A percentile compares a stretch with the other conserved stretches of the same genome.
Conservation (phyloP, 1,284 basidiomycete species). For the Ustilago vetiveriae region DNA sequence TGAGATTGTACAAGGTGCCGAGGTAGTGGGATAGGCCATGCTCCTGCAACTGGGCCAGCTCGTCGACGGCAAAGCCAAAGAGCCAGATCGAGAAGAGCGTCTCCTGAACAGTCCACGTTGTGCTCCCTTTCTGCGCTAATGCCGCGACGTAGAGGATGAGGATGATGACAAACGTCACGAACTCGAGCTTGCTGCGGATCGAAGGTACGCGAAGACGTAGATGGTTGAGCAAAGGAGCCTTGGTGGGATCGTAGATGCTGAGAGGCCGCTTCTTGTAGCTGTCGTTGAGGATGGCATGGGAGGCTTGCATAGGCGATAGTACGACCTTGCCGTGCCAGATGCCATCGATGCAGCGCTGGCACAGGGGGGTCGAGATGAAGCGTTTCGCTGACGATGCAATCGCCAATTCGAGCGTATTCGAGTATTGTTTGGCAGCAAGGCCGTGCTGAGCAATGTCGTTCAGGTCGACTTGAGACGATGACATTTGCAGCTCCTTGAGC, state of each 20-base stretch:
- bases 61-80: constrained; percentile 83
- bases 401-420: constrained; percentile 60
- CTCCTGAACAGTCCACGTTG: constrained; percentile 50
- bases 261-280: constrained; percentile 91
- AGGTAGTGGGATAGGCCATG: constrained; percentile 81
- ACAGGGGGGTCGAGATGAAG: constrained; percentile 59
- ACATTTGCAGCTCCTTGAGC: constrained; percentile 32
- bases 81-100: constrained; percentile 57
- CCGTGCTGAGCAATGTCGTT: constrained; percentile 23
- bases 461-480: constrained; percentile 31
- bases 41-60: constrained; percentile 91
- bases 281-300: constrained; percentile 69
- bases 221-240: constrained; percentile 89
- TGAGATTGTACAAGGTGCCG: constrained; percentile 63
- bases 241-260: constrained; percentile 92
- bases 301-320: constrained; percentile 42
- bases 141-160: constrained; percentile 63
- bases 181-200: constrained; percentile 87
- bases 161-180: constrained; percentile 74
- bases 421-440: constrained; percentile 36
- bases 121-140: constrained; percentile 55
- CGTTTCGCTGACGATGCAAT: constrained; percentile 59
- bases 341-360: constrained; percentile 58
- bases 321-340: constrained; percentile 61
- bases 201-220: constrained; percentile 93